Percentiles rank a stretch among this genome's conserved stretches.
Evolutionary conservation across 176 grass and related monocot species (phyloP).

Genomic region (Oryza glumipatula): DNA sequence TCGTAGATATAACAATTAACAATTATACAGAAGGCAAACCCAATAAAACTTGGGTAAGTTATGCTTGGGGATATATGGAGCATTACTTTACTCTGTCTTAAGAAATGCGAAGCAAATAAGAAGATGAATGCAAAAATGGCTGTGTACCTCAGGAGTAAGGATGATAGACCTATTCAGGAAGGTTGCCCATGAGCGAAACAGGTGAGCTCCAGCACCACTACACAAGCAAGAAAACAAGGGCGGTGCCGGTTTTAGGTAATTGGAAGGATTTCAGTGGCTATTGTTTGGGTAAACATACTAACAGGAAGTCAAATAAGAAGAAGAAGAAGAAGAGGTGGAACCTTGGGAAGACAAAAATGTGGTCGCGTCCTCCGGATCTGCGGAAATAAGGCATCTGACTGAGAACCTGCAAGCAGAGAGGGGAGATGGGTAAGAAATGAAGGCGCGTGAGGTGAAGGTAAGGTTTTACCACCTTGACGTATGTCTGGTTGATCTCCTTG

Average conservation of each 20-base stretch:
- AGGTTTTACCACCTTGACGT: constrained; percentile 69
- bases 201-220: constrained; percentile 91
- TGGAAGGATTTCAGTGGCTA: neutral
- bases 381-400: constrained; percentile 96
- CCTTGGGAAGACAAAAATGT: constrained; percentile 99
- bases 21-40: neutral
- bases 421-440: neutral
- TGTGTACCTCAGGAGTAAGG: constrained; percentile 90
- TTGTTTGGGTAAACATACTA: neutral
- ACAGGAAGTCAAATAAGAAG: neutral
- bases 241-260: constrained; percentile 2
- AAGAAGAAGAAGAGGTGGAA: constrained; percentile 19
- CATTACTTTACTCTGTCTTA: neutral
- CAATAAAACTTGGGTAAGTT: neutral
- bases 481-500: constrained; percentile 95
- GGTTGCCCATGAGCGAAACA: constrained; percentile 81
- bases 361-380: constrained; percentile 84
- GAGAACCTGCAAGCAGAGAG: constrained; percentile 60
- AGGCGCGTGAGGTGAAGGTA: neutral
- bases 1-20: neutral
- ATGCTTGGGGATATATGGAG: neutral
- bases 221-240: constrained; percentile 32
- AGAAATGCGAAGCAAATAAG: neutral
- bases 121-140: neutral
- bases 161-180: constrained; percentile 95